These are phyloP conservation scores for Parietichytrium sp. DNA, from an alignment of 108 stramenopile genomes.

Conservation along the genomic window DNA sequence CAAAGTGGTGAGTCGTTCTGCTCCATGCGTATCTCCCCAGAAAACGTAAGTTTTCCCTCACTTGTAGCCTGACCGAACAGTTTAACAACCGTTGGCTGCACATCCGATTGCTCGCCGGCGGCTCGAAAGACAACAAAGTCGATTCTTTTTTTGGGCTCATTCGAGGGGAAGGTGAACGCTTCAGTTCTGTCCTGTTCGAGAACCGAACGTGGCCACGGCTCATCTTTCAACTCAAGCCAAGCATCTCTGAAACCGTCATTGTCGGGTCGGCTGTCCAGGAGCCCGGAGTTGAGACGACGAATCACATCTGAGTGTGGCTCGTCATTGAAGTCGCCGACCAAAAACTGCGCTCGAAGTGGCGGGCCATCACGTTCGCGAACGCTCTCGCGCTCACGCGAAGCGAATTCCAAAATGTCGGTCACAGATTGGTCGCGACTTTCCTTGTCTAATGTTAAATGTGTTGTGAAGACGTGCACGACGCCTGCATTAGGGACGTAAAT, in stretches of 20 bases:
- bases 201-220: no score
- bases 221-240: background rate
- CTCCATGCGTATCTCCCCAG: constrained; percentile 3
- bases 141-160: constrained; percentile 9
- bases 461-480: background rate
- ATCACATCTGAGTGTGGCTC: background rate
- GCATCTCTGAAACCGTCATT: background rate
- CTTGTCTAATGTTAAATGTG: background rate
- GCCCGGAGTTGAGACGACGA: background rate
- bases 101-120: background rate
- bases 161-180: background rate
- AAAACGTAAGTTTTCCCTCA: background rate
- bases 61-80: background rate
- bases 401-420: background rate
- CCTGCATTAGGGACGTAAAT: background rate
- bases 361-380: background rate
- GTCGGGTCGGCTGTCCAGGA: no score
- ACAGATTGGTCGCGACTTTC: background rate
- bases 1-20: background rate
- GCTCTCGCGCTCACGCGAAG: background rate
- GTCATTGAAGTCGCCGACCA: constrained; percentile 7
- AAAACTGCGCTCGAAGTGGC: background rate
- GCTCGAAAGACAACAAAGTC: background rate
- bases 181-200: background rate
- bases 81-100: background rate